Base-by-base conservation (phyloP, 768 basidiomycete species). In the Termitomyces eurrhizus region DNA sequence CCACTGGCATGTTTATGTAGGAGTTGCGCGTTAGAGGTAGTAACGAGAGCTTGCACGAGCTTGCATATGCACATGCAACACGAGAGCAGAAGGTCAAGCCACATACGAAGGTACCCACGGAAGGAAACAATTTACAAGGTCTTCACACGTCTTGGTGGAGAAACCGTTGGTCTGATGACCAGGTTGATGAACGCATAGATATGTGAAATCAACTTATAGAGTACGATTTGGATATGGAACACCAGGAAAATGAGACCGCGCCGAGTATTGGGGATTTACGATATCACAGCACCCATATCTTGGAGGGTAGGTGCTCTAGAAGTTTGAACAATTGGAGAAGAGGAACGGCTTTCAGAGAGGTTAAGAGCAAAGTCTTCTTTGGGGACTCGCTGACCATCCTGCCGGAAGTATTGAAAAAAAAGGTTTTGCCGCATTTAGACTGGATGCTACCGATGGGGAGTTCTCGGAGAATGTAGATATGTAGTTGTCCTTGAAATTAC, bases 381-480 rank as follows among this genome's bases (percentile, higher is more conserved):
- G 2, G 16, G 48, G 1, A 18, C 42, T 14, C 52, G 52, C 42
- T 26, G 4, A 29, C 29, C 29, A 29, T 29, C 29, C 39, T 36
- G 37, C 49, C 52, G 51, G 59, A 50, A 59, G 50, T 54, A 58
- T 7, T 58, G 46, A 52, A 56, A 62, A 42, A 37, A 35, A 42
- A 59, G 33, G 41, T 52, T 32, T 37, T 51, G 29, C 62, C 58
- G 37, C 49, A 56, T 62, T 63, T 11, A 62, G 66, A 62, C 52
- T 42, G 41, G 7, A 2, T 61, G 58, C 60, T 60, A 68, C 63
- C 51, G 66, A 67, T 66, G 76, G 74, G 52, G 74, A 74, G 68
- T 72, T 67, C 60, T 74, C 74, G 73, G 75, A 60, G 67, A 67
- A 65, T 63, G 49, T 36, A 41, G 75, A 65, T 83, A 44, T 82